A percentile compares a stretch with the other conserved stretches of the same genome.
phyloP scores from a whole-genome alignment of 1,284 basidiomycete genomes.

The Mycocalia duriaeana region DNA sequence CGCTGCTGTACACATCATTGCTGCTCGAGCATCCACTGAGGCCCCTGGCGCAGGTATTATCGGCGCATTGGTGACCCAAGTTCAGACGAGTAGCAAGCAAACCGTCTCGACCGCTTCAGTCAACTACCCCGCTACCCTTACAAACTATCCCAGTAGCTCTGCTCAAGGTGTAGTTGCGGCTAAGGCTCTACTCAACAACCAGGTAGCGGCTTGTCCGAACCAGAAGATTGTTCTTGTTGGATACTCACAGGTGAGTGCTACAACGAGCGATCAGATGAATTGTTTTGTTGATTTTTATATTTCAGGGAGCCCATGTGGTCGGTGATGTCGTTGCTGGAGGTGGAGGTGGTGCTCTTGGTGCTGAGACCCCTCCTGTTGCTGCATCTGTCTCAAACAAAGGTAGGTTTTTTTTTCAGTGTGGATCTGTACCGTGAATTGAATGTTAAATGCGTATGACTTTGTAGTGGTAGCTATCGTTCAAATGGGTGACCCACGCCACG shows the following conservation, averaged over 20 bases:
- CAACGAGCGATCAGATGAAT: too few relatives aligned
- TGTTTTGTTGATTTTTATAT: neutral
- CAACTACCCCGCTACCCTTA: slow-evolving; percentile 22
- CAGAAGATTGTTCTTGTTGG: slow-evolving; percentile 26
- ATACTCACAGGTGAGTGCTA: slow-evolving; percentile 22
- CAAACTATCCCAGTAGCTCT: slow-evolving; percentile 20
- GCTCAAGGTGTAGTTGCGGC: slow-evolving; percentile 19
- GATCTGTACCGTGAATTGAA: neutral
- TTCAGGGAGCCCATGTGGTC: slow-evolving; percentile 20
- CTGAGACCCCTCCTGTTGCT: slow-evolving; percentile 14
- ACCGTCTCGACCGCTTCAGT: slow-evolving; percentile 22
- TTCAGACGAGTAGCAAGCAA: slow-evolving; percentile 19
- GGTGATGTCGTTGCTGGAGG: slow-evolving; percentile 21
- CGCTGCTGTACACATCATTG: slow-evolving; percentile 22
- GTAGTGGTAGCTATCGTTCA: slow-evolving; percentile 20
- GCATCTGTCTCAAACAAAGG: slow-evolving; percentile 17
- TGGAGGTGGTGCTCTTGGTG: slow-evolving; percentile 14
- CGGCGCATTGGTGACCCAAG: slow-evolving; percentile 19
- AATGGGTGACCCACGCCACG: slow-evolving; percentile 23
- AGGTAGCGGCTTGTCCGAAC: slow-evolving; percentile 19
- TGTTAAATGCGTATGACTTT: slow-evolving; percentile 1
- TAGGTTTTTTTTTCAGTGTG: too few relatives aligned
- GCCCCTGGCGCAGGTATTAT: slow-evolving; percentile 22
- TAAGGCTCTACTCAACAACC: slow-evolving; percentile 17
- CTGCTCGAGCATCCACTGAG: slow-evolving; percentile 22